phyloP scores from a whole-genome alignment of 2,329 filamentous ascomycete genomes.

The Diaporthe destruens region DNA sequence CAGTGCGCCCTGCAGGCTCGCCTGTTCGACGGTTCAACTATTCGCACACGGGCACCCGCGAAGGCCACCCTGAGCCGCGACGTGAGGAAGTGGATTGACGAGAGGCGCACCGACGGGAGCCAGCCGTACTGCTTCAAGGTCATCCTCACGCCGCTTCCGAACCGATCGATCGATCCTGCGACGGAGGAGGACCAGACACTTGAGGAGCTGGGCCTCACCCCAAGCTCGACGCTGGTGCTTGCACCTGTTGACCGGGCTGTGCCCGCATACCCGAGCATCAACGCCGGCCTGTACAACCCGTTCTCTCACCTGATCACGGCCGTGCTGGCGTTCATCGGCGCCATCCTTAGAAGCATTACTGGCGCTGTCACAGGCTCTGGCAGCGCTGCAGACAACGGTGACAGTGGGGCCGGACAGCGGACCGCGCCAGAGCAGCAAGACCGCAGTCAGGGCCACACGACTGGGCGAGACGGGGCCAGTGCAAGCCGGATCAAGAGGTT shows the following conservation, averaged over 20 bases:
- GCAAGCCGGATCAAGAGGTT: slow-evolving; percentile 59
- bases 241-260: slow-evolving; percentile 72
- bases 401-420: slow-evolving; percentile 9
- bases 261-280: slow-evolving; percentile 54
- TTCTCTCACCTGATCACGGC: slow-evolving; percentile 46
- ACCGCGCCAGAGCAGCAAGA: slow-evolving; percentile 12
- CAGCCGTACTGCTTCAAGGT: slow-evolving; percentile 86
- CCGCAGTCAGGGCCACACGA: slow-evolving; percentile 47
- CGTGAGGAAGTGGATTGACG: slow-evolving; percentile 83
- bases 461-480: slow-evolving; percentile 35
- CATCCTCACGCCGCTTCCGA: slow-evolving; percentile 82
- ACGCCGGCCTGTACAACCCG: slow-evolving; percentile 45
- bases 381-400: not conserved
- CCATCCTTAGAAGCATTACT: slow-evolving; percentile 33
- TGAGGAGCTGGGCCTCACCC: slow-evolving; percentile 77
- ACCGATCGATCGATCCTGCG: slow-evolving; percentile 76
- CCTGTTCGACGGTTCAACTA: slow-evolving; percentile 84
- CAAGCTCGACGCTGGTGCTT: slow-evolving; percentile 86
- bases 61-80: slow-evolving; percentile 71
- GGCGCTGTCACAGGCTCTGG: slow-evolving; percentile 42
- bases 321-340: slow-evolving; percentile 46
- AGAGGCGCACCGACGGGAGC: slow-evolving; percentile 66
- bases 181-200: slow-evolving; percentile 78
- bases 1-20: slow-evolving; percentile 79
- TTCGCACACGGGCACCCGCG: slow-evolving; percentile 79